Conservation (phyloP, 2,329 filamentous ascomycete species). For the Phialophora tarda region DNA sequence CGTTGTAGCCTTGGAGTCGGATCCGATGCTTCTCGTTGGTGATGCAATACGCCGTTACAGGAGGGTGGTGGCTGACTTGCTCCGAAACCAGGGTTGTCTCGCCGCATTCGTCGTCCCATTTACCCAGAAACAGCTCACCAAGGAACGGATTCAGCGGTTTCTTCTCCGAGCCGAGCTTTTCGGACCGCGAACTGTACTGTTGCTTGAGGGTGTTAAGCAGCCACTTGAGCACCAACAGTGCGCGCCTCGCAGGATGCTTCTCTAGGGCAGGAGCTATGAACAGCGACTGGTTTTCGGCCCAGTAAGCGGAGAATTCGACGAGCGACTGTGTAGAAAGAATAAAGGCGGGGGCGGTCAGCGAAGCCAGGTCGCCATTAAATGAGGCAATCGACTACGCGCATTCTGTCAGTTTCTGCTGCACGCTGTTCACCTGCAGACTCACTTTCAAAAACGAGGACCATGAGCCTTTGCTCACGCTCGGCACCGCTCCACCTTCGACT, state of each 20-base stretch:
- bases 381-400: constrained; percentile 69
- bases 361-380: constrained; percentile 82
- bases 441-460: constrained; percentile 58
- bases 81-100: constrained; percentile 88
- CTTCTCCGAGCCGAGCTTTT: constrained; percentile 88
- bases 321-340: constrained; percentile 80
- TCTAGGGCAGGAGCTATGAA: constrained; percentile 79
- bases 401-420: constrained; percentile 20
- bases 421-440: constrained; percentile 25
- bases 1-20: constrained; percentile 80
- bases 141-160: constrained; percentile 97
- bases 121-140: constrained; percentile 90
- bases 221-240: constrained; percentile 85
- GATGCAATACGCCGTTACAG: constrained; percentile 92
- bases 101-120: constrained; percentile 79
- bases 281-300: constrained; percentile 72
- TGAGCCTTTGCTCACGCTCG: constrained; percentile 49
- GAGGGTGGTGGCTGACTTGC: constrained; percentile 93
- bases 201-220: constrained; percentile 86
- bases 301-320: constrained; percentile 68
- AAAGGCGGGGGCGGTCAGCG: constrained; percentile 79
- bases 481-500: constrained; percentile 49
- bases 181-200: constrained; percentile 75
- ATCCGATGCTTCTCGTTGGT: constrained; percentile 84
- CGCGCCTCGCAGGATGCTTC: constrained; percentile 73